phyloP scores from a whole-genome alignment of 106 monocot genomes.

The Platanthera zijinensis region DNA sequence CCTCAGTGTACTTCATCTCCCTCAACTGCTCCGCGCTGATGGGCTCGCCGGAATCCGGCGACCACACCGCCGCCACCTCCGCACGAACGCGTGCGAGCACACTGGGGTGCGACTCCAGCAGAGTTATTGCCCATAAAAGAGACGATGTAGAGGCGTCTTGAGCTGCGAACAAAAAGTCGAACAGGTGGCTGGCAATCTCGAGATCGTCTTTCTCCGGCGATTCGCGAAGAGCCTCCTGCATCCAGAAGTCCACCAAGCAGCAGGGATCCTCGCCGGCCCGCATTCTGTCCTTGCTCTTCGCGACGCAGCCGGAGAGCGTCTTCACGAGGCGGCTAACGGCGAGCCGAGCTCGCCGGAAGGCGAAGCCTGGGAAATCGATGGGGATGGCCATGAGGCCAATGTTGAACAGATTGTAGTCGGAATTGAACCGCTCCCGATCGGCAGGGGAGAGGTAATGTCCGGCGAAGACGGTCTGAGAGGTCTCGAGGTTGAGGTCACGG shows the following conservation, averaged over 20 bases:
- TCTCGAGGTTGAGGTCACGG: slow-evolving; percentile 89
- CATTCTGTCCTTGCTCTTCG: slow-evolving; percentile 56
- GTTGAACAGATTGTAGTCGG: slow-evolving; percentile 85
- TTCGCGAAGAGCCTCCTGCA: slow-evolving; percentile 50
- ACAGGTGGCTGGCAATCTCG: slow-evolving; percentile 73
- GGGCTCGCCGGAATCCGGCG: slow-evolving; percentile 40
- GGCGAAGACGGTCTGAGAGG: slow-evolving; percentile 85
- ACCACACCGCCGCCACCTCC: slow-evolving; percentile 63
- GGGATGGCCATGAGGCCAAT: slow-evolving; percentile 84
- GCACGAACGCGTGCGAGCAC: slow-evolving; percentile 51
- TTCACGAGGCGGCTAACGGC: slow-evolving; percentile 53
- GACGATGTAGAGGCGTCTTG: slow-evolving; percentile 96
- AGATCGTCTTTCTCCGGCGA: slow-evolving; percentile 27
- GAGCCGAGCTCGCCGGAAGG: slow-evolving; percentile 63
- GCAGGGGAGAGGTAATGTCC: slow-evolving; percentile 47
- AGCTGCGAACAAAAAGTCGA: slow-evolving; percentile 93
- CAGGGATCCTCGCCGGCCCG: slow-evolving; percentile 37
- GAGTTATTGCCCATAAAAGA: slow-evolving; percentile 79
- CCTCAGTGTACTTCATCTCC: slow-evolving; percentile 65
- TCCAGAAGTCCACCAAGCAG: slow-evolving; percentile 89
- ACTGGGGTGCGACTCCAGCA: slow-evolving; percentile 78
- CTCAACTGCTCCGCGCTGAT: slow-evolving; percentile 46
- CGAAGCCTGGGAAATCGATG: slow-evolving; percentile 78
- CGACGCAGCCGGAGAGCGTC: slow-evolving; percentile 41
- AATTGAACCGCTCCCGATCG: slow-evolving; percentile 43